Base-by-base conservation (phyloP, 768 basidiomycete species). In the Macrolepiota albuminosa region DNA sequence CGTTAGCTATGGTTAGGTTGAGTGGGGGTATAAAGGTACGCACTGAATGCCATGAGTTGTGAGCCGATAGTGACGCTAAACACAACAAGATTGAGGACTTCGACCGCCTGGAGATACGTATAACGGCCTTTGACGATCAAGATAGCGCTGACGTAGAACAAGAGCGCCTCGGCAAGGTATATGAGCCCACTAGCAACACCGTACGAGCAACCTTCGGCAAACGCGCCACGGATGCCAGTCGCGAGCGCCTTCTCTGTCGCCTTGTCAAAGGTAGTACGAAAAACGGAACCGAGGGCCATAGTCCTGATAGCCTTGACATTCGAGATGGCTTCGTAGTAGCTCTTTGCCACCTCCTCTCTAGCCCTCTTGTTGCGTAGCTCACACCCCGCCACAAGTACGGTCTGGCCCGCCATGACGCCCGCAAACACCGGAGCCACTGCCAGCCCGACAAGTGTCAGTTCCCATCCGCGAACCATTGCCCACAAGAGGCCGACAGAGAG, bases 21-120 rank as follows among this genome's bases (percentile, higher is more conserved):
- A 37, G 0, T 45, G 1, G 0, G 50, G 47, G 37, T 36, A 61
- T 50, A 59, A 54, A 29, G 52, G 39, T n/a, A 85, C 91, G 65
- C 69, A 94, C 93, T 88, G 74, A 97, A 98, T n/a, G 85, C 82
- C 86, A 98, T 89, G 61, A 95, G 79, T 69, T 93, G 91, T 24
- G 89, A 85, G 0, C 93, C 93, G 60, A 98, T 95, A 11, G 93
- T 90, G 57, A 99, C 88, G 8, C 91, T 87, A 76, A 98, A 98
- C 16, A 97, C 86, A 54, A 98, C 90, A 45, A 98, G 79, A 57
- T 95, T 88, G 67, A 96, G 84, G 29, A 92, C 90, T 72, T 95
- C 85, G 36, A 96, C 83, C 90, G 97, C 92, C 67, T 87, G 86
- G 61, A 89, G 81, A 71, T 95, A 98, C 9, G 84, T 84, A 72